Evolutionary conservation across 1,139 yeast genomes (phyloP), one percentile per base, ranked within the genome.

Genomic region (Pichia sp.): DNA sequence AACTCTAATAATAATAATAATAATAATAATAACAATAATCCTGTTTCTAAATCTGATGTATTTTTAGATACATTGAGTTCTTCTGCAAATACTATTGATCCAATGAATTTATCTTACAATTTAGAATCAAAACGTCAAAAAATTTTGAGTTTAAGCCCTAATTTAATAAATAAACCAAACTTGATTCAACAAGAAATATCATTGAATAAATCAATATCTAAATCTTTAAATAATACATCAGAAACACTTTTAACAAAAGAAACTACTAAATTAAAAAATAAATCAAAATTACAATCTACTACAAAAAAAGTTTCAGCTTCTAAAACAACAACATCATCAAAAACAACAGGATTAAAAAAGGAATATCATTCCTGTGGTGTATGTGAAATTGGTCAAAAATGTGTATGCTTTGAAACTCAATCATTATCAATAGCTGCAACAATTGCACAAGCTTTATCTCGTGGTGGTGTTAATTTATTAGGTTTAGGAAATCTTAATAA

Each of bases 1-100:
- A n/a, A n/a, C n/a, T n/a, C n/a, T n/a, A n/a, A n/a, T n/a, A n/a
- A n/a, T n/a, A n/a, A n/a, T n/a, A 16, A 16, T 16, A 16, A 16
- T 22, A 20, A 20, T 22, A 10, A 22, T 12, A 16, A 26, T 23
- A 16, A 30, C 9, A 27, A 6, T 28, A 6, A 7, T 12, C 16
- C 22, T 6, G 32, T 8, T 12, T 10, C 25, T 1, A 26, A 24
- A 11, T 9, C 9, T 26, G 42, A 10, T 23, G 5, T 28, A 12
- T 29, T 30, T 24, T 27, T 25, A 11, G 35, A 34, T 34, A 22
- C 20, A n/a, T 35, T 29, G 2, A 28, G 20, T 10, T 11, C 29
- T 8, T 23, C 26, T 23, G 54, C 67, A 1, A 55, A 56, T 36
- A 63, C 67, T 1, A 59, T 63, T 32, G 67, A 65, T 50, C 69